Percentiles rank a stretch among this genome's conserved stretches.
These are phyloP conservation scores for Herpetospermum pedunculosum DNA, from an alignment of 306 rosid species.

Conservation along the genomic window DNA sequence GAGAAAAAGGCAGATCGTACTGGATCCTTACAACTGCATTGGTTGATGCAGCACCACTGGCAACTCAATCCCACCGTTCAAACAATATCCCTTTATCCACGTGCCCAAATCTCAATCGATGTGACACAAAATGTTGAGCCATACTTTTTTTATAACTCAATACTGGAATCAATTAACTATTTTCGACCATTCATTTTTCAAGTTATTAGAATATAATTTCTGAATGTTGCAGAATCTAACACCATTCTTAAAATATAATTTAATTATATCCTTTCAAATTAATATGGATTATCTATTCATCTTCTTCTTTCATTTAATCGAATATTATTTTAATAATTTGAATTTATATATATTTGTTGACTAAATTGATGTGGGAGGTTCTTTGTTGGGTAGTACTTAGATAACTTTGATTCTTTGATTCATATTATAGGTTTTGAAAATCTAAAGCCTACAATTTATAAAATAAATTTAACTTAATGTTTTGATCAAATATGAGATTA, in stretches of 20 bases:
- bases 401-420: too few relatives aligned
- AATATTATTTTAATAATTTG: too few relatives aligned
- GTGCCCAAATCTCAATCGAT: background rate
- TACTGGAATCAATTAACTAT: background rate
- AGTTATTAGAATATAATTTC: too few relatives aligned
- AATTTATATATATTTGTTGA: too few relatives aligned
- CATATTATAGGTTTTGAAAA: too few relatives aligned
- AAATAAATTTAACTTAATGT: too few relatives aligned
- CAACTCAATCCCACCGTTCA: background rate
- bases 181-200: background rate
- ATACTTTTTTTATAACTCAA: background rate
- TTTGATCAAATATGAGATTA: too few relatives aligned
- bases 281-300: background rate
- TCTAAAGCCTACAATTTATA: too few relatives aligned
- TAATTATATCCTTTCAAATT: background rate
- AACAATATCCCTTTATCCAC: background rate
- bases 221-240: background rate
- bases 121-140: slow-evolving; percentile 1
- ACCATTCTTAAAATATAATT: background rate
- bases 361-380: too few relatives aligned
- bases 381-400: too few relatives aligned
- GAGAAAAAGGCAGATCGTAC: background rate
- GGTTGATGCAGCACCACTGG: background rate
- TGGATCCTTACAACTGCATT: background rate
- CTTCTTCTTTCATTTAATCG: too few relatives aligned